Evolutionary conservation across 768 basidiomycete species (phyloP).

Genomic region (Amanita molliuscula): DNA sequence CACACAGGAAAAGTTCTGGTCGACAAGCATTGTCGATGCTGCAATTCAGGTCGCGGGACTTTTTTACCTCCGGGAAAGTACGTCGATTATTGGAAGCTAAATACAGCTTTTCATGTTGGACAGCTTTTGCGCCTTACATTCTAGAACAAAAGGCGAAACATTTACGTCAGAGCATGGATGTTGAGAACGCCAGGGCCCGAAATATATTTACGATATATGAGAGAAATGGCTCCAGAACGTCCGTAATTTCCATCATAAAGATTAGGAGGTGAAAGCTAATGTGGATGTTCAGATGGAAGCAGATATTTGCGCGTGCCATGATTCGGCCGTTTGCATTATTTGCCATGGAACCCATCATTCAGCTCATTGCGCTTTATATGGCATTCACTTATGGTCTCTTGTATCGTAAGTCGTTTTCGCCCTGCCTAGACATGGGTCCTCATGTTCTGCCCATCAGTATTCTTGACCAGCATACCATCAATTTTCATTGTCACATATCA

Average conservation of each 20-base stretch:
- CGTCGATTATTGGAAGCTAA: not conserved
- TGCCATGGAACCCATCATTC: slow-evolving; percentile 50
- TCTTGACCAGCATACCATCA: slow-evolving; percentile 51
- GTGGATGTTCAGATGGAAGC: slow-evolving; percentile 31
- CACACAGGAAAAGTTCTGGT: slow-evolving; percentile 45
- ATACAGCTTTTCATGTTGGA: slow-evolving; percentile 19
- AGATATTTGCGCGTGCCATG: slow-evolving; percentile 42
- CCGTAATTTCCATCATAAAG: slow-evolving; percentile 13
- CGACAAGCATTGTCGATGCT: slow-evolving; percentile 48
- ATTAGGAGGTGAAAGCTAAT: not conserved
- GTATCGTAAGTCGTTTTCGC: slow-evolving; percentile 32
- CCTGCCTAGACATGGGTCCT: not conserved
- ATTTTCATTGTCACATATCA: slow-evolving; percentile 50
- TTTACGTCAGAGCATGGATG: slow-evolving; percentile 34
- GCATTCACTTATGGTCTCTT: slow-evolving; percentile 57
- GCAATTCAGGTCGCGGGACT: slow-evolving; percentile 45
- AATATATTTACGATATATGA: slow-evolving; percentile 41
- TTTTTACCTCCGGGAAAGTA: slow-evolving; percentile 54
- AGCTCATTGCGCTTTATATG: slow-evolving; percentile 58
- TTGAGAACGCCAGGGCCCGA: slow-evolving; percentile 29
- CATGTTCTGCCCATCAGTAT: slow-evolving; percentile 30
- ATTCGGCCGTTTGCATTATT: slow-evolving; percentile 64
- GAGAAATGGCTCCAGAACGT: slow-evolving; percentile 30
- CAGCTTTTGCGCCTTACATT: slow-evolving; percentile 33
- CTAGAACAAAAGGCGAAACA: slow-evolving; percentile 39